Evolutionary conservation across 2,329 filamentous ascomycete species (phyloP).

Genomic region (Chlorencoelia australis): DNA sequence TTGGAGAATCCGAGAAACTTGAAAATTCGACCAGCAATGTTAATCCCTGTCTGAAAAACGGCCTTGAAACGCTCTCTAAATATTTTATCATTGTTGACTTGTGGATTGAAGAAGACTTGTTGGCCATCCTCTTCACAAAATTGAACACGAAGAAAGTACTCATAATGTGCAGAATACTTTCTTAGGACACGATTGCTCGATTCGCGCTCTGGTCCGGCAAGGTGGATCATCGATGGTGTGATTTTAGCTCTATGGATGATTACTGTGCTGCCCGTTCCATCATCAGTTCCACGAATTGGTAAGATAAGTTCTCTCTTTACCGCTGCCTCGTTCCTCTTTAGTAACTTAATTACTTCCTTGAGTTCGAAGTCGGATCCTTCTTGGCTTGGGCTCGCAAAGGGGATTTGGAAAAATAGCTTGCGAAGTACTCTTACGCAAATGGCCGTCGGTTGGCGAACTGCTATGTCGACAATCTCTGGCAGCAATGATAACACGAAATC

Average conservation of each 20-base stretch:
- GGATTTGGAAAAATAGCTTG: constrained; percentile 40
- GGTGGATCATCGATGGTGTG: constrained; percentile 47
- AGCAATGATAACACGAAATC: constrained; percentile 36
- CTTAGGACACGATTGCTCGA: constrained; percentile 61
- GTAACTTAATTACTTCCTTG: constrained; percentile 33
- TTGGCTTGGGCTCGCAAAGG: constrained; percentile 42
- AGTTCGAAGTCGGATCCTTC: constrained; percentile 35
- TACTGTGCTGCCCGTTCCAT: constrained; percentile 14
- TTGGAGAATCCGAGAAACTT: constrained; percentile 70
- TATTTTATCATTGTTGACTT: constrained; percentile 39
- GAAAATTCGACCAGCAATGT: constrained; percentile 52
- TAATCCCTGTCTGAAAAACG: constrained; percentile 48
- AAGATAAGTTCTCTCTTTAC: constrained; percentile 13
- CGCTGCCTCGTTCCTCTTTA: constrained; percentile 31
- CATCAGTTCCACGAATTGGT: constrained; percentile 20
- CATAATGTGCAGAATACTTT: constrained; percentile 46
- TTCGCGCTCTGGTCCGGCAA: constrained; percentile 54
- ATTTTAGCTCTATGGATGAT: constrained; percentile 30
- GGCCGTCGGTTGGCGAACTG: constrained; percentile 23
- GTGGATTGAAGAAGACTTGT: constrained; percentile 47
- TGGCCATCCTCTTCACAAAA: constrained; percentile 67
- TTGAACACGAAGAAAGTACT: constrained; percentile 59
- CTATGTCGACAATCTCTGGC: constrained; percentile 29
- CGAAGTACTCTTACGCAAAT: constrained; percentile 45
- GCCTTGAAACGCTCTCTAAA: constrained; percentile 48